phyloP scores from a whole-genome alignment of 1,284 basidiomycete species.

The Fomitopsis pinicola region DNA sequence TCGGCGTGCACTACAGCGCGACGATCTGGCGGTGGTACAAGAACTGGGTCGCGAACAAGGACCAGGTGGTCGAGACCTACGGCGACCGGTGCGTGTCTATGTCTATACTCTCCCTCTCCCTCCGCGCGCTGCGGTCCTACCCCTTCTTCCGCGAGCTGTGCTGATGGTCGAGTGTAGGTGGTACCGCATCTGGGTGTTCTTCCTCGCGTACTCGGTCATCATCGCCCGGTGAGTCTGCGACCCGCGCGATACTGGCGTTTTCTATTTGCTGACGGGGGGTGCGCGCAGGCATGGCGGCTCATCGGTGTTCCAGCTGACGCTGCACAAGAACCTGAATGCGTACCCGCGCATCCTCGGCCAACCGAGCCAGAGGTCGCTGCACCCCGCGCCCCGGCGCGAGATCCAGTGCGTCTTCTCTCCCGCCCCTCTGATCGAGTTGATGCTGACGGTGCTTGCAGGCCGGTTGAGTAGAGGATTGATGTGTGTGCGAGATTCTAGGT shows the following conservation, averaged over 20 bases:
- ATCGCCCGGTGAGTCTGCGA: slow-evolving; percentile 49
- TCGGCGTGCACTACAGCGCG: slow-evolving; percentile 96
- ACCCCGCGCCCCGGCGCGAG: slow-evolving; percentile 48
- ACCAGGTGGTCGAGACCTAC: slow-evolving; percentile 84
- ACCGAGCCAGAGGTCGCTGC: slow-evolving; percentile 70
- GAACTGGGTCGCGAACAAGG: slow-evolving; percentile 91
- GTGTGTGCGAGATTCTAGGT: neutral
- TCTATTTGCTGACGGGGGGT: slow-evolving; percentile 8
- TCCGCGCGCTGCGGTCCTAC: neutral
- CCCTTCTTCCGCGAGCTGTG: neutral
- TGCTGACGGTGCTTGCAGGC: neutral
- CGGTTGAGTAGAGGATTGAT: neutral
- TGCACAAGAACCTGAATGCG: slow-evolving; percentile 97
- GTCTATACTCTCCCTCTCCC: too few relatives aligned
- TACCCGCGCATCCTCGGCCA: slow-evolving; percentile 86
- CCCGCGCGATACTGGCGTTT: neutral
- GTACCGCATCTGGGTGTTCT: slow-evolving; percentile 90
- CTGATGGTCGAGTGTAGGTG: slow-evolving; percentile 35
- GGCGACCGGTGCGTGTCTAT: slow-evolving; percentile 57
- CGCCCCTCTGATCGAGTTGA: neutral
- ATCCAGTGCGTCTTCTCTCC: slow-evolving; percentile 37
- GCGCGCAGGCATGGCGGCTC: slow-evolving; percentile 72
- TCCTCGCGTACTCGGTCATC: slow-evolving; percentile 81
- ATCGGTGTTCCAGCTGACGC: slow-evolving; percentile 92
- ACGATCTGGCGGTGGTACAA: slow-evolving; percentile 94